Evolutionary conservation across 2,329 filamentous ascomycete species (phyloP), one percentile per base, ranked within the genome.

Genomic region (Colletotrichum liriopes): DNA sequence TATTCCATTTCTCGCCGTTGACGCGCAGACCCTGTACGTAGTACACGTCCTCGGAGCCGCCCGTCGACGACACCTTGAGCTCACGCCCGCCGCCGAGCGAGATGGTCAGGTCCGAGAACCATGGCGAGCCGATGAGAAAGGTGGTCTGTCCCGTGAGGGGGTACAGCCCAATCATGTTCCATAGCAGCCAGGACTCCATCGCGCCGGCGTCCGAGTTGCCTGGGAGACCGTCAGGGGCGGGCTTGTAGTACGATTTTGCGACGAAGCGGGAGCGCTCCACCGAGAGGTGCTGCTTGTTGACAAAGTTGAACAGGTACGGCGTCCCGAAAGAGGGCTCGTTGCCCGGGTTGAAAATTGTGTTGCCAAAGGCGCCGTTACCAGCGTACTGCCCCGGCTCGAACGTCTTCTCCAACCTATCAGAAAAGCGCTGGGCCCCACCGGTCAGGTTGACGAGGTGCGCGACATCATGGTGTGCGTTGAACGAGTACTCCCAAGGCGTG

Each of bases 161-260:
- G 75, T 92, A 93, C 37, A 93, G 81, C 2, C 91, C 91, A 47
- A 93, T 86, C 86, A 92, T 92, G 74, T 88, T 89, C 89, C 92
- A 93, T 11, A 93, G 80, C 3, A 92, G 80, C 89, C 91, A 93
- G 9, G 88, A 90, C 78, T 94, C 91, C 91, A 94, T 93, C 18
- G 92, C 90, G 8, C 92, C 92, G 1, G 91, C 91, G 78, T 94
- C 92, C 55, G 88, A 90, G 79, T 94, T 93, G 0, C 92, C 92
- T 0, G 92, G 92, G 0, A 94, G 83, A 0, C 92, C 92, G 9
- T 77, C 77, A 0, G 84, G 82, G 0, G 86, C 87, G 1, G 87
- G 83, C 60, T 83, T 84, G 80, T 93, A 93, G 81, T 89, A 90
- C 18, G 83, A 80, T 74, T 90, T 88, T 39, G 91, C 91, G 56